Percentiles rank a stretch among this genome's conserved stretches.
These are phyloP conservation scores for Solanum phureja DNA, from an alignment of 257 asterid genomes.

Conservation along the genomic window DNA sequence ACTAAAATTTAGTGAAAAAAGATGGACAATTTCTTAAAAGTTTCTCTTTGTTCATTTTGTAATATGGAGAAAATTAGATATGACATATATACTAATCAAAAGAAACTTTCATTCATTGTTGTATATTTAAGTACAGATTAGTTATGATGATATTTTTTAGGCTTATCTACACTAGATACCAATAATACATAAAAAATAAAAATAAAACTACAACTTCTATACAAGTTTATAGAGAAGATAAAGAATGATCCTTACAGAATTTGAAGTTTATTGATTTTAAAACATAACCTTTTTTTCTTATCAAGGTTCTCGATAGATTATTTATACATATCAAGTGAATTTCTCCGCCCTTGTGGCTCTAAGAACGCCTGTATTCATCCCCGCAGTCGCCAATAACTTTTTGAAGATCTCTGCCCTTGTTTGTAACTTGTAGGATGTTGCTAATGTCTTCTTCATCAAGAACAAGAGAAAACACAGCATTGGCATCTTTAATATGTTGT, in stretches of 20 bases:
- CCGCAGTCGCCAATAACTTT: constrained; percentile 84
- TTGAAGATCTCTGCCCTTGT: constrained; percentile 72
- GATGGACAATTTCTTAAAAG: neutral
- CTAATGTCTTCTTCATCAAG: constrained; percentile 67
- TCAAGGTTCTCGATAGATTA: neutral
- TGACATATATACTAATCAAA: neutral
- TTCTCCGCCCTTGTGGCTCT: neutral
- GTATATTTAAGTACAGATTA: neutral
- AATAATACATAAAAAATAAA: too few relatives aligned
- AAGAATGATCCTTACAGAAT: neutral
- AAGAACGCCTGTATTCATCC: constrained; percentile 77
- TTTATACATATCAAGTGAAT: neutral
- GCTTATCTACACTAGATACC: too few relatives aligned
- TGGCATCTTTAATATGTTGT: constrained; percentile 61
- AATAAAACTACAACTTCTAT: too few relatives aligned
- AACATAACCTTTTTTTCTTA: neutral
- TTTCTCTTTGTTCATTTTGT: neutral
- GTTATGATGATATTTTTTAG: neutral
- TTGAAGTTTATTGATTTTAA: neutral
- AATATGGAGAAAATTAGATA: neutral
- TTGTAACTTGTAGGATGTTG: constrained; percentile 53
- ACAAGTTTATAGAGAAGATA: neutral
- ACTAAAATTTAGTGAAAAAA: too few relatives aligned
- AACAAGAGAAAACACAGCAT: constrained; percentile 55
- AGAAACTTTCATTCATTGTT: too few relatives aligned